Evolutionary conservation across 2,329 filamentous ascomycete genomes (phyloP).

Genomic region (Emmonsia crescens): DNA sequence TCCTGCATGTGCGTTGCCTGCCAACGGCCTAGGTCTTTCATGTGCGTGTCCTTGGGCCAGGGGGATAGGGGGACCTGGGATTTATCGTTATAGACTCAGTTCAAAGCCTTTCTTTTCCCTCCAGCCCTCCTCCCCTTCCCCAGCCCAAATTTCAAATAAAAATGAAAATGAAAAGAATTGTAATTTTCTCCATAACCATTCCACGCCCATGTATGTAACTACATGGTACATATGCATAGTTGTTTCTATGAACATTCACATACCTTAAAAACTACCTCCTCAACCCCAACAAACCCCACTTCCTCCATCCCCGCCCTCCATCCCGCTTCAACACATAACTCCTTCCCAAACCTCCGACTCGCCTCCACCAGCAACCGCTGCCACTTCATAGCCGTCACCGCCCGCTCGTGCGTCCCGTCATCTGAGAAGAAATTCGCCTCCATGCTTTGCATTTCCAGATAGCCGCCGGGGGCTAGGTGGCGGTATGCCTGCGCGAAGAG

Average conservation of each 20-base stretch:
- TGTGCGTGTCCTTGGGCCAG: not conserved
- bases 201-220: too few species aligned
- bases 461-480: constrained; percentile 27
- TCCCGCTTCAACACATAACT: constrained; percentile 24
- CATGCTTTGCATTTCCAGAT: constrained; percentile 28
- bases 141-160: not conserved
- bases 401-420: constrained; percentile 22
- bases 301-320: constrained; percentile 20
- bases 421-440: constrained; percentile 21
- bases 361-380: constrained; percentile 21
- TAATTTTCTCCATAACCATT: too few species aligned
- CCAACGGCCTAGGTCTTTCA: constrained; percentile 4
- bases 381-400: constrained; percentile 20
- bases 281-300: constrained; percentile 24
- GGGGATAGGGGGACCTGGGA: not conserved
- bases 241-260: too few species aligned
- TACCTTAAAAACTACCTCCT: constrained; percentile 12
- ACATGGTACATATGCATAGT: not conserved
- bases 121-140: not conserved
- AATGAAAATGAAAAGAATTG: too few species aligned
- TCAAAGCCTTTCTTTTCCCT: too few species aligned
- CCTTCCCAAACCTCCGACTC: constrained; percentile 25
- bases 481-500: constrained; percentile 23
- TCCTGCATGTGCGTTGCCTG: constrained; percentile 9
- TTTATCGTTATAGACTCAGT: too few species aligned